These are phyloP conservation scores for Sclerotinia subarctica DNA, from an alignment of 2,329 filamentous ascomycete species.

Conservation along the genomic window DNA sequence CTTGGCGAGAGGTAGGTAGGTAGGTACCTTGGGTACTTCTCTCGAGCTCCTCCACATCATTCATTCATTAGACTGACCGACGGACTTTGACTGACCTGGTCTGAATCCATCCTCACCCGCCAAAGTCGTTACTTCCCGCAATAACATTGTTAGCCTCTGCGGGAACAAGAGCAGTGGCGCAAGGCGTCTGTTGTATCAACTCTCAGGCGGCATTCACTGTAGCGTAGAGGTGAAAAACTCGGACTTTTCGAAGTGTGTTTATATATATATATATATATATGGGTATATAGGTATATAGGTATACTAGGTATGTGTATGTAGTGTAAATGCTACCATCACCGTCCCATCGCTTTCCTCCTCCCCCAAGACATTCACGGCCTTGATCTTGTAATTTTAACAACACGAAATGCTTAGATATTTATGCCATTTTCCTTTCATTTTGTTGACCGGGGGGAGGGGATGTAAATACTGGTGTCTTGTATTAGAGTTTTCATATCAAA, in stretches of 20 bases:
- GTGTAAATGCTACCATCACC: neutral
- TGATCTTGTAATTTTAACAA: neutral
- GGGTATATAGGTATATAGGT: too few species aligned
- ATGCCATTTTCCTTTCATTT: neutral
- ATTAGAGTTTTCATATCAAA: too few species aligned
- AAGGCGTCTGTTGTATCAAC: neutral
- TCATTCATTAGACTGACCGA: neutral
- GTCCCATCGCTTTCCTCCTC: neutral
- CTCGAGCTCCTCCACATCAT: neutral
- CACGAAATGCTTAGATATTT: neutral
- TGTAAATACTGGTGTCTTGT: too few species aligned
- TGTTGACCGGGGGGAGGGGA: neutral
- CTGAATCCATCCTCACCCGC: neutral
- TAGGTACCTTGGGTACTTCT: too few species aligned
- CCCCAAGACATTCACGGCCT: neutral
- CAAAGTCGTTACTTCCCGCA: neutral
- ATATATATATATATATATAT: neutral
- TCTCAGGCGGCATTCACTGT: neutral
- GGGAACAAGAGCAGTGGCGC: neutral
- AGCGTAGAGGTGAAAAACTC: neutral
- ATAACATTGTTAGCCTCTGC: neutral
- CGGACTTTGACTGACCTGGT: too few species aligned
- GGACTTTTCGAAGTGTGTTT: neutral
- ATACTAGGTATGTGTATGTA: neutral
- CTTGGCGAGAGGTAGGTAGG: neutral